Evolutionary conservation across 2,329 filamentous ascomycete species (phyloP), one percentile per base, ranked within the genome.

Genomic region (Pseudogymnoascus sp.): DNA sequence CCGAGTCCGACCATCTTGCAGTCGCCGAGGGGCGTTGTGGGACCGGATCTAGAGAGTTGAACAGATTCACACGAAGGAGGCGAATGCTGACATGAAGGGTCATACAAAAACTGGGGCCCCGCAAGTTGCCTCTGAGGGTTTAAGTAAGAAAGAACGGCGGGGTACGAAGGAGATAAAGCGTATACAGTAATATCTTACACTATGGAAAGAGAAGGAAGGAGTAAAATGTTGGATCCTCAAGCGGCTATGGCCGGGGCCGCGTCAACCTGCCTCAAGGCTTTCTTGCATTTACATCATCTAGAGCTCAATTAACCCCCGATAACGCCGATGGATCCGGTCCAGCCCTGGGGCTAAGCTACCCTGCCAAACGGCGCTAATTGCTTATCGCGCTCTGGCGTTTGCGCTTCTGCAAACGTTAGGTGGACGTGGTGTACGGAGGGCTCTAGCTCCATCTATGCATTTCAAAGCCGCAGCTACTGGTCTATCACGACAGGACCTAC

Each of bases 361-460:
- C 29, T 56, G 50, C 50, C 10, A 56, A 56, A 35, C 6, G n/a
- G 50, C 50, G 50, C 50, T 56, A 56, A 33, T 21, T 35, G 50
- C 50, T 56, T 56, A 56, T 56, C 50, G 50, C 50, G 50, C 26
- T 56, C 26, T 56, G 50, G 50, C 50, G 50, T 56, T 56, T 56
- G 50, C 50, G 50, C 50, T 56, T 56, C 50, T 56, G 50, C 29
- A 15, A 56, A 56, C 29, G 50, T 33, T 56, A 33, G 50, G 26
- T 56, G 7, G 26, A 33, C 50, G 10, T 31, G 4, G 26, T 53
- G 15, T 56, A 56, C 50, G 50, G 50, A 56, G 6, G 50, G 29
- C 50, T 56, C 50, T 56, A 56, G 50, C 50, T 56, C 50, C 50
- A 56, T 56, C 50, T 56, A 35, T 35, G 50, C 50, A 56, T 56